Evolutionary conservation across 2,329 filamentous ascomycete genomes (phyloP).

Genomic region (Diaporthe sp.): DNA sequence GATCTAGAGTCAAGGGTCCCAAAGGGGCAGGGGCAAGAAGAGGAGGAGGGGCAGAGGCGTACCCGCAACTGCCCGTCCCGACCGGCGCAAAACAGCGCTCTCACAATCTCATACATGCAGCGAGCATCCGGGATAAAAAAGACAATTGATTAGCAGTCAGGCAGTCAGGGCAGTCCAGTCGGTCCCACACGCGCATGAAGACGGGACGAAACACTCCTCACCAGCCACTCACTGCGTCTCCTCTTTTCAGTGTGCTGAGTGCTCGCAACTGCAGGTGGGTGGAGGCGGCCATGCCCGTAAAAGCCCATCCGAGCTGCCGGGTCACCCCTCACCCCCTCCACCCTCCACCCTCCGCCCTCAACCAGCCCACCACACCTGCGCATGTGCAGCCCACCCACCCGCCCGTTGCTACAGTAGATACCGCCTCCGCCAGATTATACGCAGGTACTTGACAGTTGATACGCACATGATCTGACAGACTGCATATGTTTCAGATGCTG

Average conservation of each 20-base stretch:
- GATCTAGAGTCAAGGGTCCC: conserved; percentile 14
- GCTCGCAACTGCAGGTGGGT: not conserved
- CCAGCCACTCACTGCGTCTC: not conserved
- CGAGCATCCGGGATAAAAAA: not conserved
- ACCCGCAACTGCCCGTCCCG: conserved; percentile 5
- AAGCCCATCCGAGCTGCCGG: conserved; percentile 14
- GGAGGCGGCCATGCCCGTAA: not conserved
- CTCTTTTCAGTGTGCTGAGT: not conserved
- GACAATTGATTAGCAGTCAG: not conserved
- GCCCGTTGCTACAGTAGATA: conserved; percentile 15
- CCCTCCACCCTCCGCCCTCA: not conserved
- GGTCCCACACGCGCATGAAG: not conserved
- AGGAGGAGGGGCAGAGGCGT: conserved; percentile 3
- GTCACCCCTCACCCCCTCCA: not conserved
- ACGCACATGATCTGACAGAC: not conserved
- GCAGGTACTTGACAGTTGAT: not conserved
- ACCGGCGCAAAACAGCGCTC: conserved; percentile 26
- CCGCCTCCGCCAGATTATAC: not conserved
- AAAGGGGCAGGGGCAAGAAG: conserved; percentile 13
- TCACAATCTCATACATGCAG: not conserved
- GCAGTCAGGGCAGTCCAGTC: not conserved
- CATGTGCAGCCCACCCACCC: not conserved
- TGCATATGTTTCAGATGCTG: conserved; percentile 19
- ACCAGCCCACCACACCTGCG: not conserved
- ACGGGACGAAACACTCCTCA: not conserved